Evolutionary conservation across 83 land plant genomes (phyloP).

Genomic region (Picea abies): DNA sequence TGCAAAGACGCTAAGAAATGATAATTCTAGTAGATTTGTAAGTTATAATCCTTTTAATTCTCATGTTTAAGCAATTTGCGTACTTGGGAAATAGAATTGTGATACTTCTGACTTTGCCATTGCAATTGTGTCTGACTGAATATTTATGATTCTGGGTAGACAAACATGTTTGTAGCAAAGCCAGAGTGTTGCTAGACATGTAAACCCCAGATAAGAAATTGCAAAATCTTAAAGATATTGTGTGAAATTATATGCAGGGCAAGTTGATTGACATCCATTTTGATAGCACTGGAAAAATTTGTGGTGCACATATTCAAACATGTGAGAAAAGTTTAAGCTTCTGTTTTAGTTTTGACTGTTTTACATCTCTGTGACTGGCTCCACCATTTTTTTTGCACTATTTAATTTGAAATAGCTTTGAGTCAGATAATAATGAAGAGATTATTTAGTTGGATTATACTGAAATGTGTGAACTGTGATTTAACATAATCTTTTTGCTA

Average conservation of each 20-base stretch:
- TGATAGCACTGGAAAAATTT: constrained; percentile 61
- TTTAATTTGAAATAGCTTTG: neutral
- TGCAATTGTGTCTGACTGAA: neutral
- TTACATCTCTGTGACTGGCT: neutral
- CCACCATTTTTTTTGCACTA: constrained; percentile 1
- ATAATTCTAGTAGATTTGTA: constrained; percentile 90
- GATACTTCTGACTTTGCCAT: neutral
- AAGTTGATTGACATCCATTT: constrained; percentile 91
- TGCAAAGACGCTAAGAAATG: constrained; percentile 85
- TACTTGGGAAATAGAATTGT: no score
- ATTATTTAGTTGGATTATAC: neutral
- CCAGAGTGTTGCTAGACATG: neutral
- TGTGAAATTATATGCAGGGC: constrained; percentile 61
- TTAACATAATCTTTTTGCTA: neutral
- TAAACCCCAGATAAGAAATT: neutral
- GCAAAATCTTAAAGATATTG: neutral
- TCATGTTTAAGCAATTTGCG: neutral
- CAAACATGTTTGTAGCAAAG: neutral
- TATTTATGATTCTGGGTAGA: neutral
- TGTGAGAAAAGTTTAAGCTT: constrained; percentile 52
- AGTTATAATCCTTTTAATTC: constrained; percentile 23
- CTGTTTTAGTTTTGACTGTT: neutral
- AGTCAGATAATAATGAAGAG: neutral
- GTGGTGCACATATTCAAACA: constrained; percentile 88
- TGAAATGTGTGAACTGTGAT: neutral